Conservation (phyloP, 164 flowering plant species). For the Echeveria elegans region DNA sequence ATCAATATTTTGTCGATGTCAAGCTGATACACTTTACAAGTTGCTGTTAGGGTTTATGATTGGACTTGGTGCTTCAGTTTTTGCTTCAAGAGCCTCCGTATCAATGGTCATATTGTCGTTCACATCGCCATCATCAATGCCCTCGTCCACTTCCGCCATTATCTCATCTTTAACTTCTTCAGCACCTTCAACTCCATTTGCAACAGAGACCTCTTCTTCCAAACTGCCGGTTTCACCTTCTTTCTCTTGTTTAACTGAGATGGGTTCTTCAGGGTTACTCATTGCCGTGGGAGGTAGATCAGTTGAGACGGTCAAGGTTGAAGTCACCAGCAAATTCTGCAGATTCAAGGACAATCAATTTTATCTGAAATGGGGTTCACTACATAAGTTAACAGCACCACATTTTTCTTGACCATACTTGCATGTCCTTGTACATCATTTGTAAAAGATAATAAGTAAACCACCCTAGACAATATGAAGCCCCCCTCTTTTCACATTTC, state of each 20-base stretch:
- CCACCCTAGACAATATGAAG: no score
- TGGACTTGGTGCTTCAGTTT: background rate
- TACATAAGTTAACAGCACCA: no score
- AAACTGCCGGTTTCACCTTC: constrained; percentile 7
- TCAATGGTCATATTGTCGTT: constrained; percentile 36
- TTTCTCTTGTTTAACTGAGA: constrained; percentile 26
- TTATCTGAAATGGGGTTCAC: no score
- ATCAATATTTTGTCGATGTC: background rate
- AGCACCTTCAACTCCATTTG: constrained; percentile 12
- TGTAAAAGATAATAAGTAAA: no score
- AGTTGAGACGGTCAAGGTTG: constrained; percentile 38
- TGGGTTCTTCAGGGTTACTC: constrained; percentile 17
- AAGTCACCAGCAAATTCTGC: constrained; percentile 75
- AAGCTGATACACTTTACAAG: constrained; percentile 5
- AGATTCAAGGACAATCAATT: no score
- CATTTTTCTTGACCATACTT: no score
- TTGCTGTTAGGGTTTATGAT: constrained; percentile 3
- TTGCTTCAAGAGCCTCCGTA: constrained; percentile 12
- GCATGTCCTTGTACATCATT: no score
- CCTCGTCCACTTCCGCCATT: constrained; percentile 38
- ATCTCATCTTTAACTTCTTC: constrained; percentile 33
- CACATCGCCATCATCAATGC: constrained; percentile 22
- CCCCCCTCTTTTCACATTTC: no score
- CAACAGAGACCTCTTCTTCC: background rate
- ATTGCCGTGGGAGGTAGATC: constrained; percentile 40